These are phyloP conservation scores for Phytophthora nicotianae DNA, from an alignment of 352 stramenopile species.

Conservation along the genomic window DNA sequence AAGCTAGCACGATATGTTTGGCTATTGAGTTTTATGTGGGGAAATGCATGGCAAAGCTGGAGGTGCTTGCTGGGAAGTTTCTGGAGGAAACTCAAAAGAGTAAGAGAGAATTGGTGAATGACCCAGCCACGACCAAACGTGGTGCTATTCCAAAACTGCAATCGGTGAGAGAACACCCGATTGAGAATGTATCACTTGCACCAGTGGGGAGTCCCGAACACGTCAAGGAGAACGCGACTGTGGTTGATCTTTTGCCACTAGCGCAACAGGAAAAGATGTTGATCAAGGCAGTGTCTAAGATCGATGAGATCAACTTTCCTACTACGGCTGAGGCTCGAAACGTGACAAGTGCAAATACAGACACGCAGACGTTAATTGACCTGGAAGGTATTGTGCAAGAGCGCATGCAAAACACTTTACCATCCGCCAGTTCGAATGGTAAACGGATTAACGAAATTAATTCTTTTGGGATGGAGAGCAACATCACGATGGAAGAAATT, in stretches of 20 bases:
- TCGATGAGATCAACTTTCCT: background rate
- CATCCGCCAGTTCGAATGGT: background rate
- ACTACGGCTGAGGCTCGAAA: background rate
- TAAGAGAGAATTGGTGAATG: slow-evolving; percentile 4
- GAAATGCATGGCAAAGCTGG: slow-evolving; percentile 80
- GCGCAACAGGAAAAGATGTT: background rate
- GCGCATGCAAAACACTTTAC: background rate
- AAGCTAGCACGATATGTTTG: slow-evolving; percentile 59
- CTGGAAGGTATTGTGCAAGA: background rate
- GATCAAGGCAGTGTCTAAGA: background rate
- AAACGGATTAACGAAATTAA: background rate
- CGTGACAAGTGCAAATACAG: background rate
- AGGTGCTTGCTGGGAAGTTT: slow-evolving; percentile 46
- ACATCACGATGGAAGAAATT: background rate
- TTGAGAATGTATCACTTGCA: slow-evolving; percentile 26
- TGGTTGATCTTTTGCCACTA: background rate
- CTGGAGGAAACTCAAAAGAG: slow-evolving; percentile 29
- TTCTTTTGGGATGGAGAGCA: background rate
- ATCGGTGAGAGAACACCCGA: slow-evolving; percentile 21
- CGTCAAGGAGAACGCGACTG: background rate
- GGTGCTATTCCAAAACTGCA: slow-evolving; percentile 11
- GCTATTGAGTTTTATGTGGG: slow-evolving; percentile 82
- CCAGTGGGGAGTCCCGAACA: slow-evolving; percentile 19
- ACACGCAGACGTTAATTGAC: background rate
- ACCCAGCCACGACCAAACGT: slow-evolving; percentile 6